Evolutionary conservation across 208 protist species (phyloP).

Genomic region (Naegleria gruberi): DNA sequence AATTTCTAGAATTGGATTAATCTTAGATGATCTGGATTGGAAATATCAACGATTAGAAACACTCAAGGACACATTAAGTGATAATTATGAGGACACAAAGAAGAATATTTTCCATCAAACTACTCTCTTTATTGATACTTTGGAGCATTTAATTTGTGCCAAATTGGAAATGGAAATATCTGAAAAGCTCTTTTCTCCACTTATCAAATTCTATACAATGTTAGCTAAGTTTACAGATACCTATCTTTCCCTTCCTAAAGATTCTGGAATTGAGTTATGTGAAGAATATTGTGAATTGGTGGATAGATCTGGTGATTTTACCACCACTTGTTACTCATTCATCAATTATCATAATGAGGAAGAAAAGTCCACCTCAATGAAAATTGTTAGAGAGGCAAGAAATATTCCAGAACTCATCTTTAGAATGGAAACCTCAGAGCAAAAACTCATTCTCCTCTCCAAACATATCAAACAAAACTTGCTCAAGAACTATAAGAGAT

Average conservation of each 20-base stretch:
- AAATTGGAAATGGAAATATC: background rate
- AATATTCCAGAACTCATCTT: background rate
- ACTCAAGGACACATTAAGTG: background rate
- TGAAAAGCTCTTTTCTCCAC: background rate
- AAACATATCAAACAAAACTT: background rate
- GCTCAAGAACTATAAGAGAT: background rate
- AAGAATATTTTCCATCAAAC: background rate
- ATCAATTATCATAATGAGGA: background rate
- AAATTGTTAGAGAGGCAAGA: background rate
- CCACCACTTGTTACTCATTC: background rate
- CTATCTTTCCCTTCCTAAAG: background rate
- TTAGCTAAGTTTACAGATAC: background rate
- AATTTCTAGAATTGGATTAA: background rate
- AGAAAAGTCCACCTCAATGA: background rate
- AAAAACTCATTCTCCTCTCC: background rate
- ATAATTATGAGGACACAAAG: background rate
- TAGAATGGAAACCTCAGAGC: background rate
- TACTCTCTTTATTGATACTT: background rate
- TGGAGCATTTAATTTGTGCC: background rate
- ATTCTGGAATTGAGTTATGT: background rate
- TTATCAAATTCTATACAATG: background rate
- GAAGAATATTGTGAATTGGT: background rate
- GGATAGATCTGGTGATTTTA: background rate
- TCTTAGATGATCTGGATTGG: background rate
- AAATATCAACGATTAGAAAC: background rate